A percentile compares a stretch with the other conserved stretches of the same genome.
Conservation (phyloP, 345 rosid species). For the Aegle marmelos region DNA sequence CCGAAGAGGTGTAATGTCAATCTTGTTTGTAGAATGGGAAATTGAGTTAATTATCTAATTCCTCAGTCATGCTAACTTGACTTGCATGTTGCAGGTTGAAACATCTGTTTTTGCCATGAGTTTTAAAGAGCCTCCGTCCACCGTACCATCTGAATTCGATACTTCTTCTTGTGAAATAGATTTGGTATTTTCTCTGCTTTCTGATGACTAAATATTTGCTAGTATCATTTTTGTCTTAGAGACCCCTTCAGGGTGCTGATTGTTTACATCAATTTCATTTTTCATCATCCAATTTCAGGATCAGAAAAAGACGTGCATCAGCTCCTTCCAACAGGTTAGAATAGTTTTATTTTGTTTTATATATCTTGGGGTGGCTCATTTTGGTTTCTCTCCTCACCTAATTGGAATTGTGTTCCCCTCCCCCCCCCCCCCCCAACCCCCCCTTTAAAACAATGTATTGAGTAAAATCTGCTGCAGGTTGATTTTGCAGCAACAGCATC, state of each 20-base stretch:
- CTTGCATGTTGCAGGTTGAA: slow-evolving; percentile 62
- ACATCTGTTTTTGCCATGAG: slow-evolving; percentile 89
- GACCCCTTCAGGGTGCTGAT: not conserved
- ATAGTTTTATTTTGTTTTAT: not conserved
- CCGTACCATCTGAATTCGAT: slow-evolving; percentile 66
- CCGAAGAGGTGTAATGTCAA: slow-evolving; percentile 66
- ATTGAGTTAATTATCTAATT: slow-evolving; percentile 12
- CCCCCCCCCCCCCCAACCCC: too few species aligned
- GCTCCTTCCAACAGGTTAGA: slow-evolving; percentile 80
- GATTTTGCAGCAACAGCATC: slow-evolving; percentile 93
- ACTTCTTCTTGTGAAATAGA: slow-evolving; percentile 53
- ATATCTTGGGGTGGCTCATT: not conserved
- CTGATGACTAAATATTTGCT: slow-evolving; percentile 1
- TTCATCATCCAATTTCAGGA: slow-evolving; percentile 46
- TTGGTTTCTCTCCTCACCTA: slow-evolving; percentile 18
- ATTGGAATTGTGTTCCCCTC: not conserved
- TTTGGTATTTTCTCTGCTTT: slow-evolving; percentile 39
- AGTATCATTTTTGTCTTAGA: not conserved
- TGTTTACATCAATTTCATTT: not conserved
- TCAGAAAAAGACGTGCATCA: slow-evolving; percentile 48
- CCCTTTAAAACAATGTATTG: not conserved
- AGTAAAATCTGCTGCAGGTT: slow-evolving; percentile 51
- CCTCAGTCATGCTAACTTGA: slow-evolving; percentile 23
- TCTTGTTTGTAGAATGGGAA: slow-evolving; percentile 3
- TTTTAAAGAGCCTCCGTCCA: slow-evolving; percentile 53